phyloP scores from a whole-genome alignment of 2,329 filamentous ascomycete genomes.

The Aspergillus niger region DNA sequence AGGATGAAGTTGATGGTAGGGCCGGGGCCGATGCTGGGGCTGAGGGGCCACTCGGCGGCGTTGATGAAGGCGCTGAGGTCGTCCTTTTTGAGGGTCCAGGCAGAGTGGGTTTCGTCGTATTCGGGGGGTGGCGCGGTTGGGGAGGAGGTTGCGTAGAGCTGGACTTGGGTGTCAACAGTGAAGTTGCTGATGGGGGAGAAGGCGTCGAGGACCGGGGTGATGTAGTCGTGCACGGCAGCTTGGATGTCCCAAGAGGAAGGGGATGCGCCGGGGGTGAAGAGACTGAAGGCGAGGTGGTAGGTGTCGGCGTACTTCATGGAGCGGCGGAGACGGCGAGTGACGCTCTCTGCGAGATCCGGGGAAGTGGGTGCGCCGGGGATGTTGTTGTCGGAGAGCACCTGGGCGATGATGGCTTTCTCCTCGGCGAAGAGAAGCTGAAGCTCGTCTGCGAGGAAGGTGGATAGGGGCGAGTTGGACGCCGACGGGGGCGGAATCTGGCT shows the following conservation, averaged over 20 bases:
- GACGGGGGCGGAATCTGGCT: constrained; percentile 67
- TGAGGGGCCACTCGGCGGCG: constrained; percentile 94
- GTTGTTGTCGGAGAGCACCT: constrained; percentile 63
- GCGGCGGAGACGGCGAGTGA: constrained; percentile 70
- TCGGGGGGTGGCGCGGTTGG: constrained; percentile 62
- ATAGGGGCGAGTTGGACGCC: constrained; percentile 71
- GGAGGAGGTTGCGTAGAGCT: constrained; percentile 77
- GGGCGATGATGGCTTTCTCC: constrained; percentile 82
- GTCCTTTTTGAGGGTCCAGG: constrained; percentile 74
- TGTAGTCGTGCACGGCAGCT: constrained; percentile 74
- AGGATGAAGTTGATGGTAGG: constrained; percentile 96
- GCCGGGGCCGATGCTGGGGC: constrained; percentile 86
- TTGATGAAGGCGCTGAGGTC: constrained; percentile 95
- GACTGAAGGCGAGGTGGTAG: constrained; percentile 92
- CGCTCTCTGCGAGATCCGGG: constrained; percentile 57
- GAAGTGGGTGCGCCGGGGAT: constrained; percentile 32
- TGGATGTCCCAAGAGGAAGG: constrained; percentile 94
- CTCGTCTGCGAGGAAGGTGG: constrained; percentile 75
- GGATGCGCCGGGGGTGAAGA: constrained; percentile 76
- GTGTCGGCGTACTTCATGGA: constrained; percentile 90
- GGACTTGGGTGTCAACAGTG: constrained; percentile 92
- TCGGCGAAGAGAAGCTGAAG: constrained; percentile 79
- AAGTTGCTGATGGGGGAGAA: constrained; percentile 88
- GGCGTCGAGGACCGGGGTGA: constrained; percentile 77
- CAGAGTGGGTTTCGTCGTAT: constrained; percentile 55